Evolutionary conservation across 371 early-diverging fungal genomes (phyloP), one percentile per base, ranked within the genome.

Genomic region (Circinella minor): DNA sequence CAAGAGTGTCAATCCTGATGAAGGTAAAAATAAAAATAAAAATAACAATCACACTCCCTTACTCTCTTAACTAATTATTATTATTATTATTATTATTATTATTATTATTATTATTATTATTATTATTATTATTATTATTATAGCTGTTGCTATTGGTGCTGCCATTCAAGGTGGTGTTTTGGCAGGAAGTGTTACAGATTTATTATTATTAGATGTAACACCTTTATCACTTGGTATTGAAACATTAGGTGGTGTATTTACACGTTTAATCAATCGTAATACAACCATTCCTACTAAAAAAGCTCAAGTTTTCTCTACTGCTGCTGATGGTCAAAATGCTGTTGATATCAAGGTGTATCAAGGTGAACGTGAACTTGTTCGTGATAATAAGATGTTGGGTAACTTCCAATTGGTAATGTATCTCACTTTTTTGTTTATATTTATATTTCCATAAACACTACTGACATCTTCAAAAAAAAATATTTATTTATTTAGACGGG

Each of bases 221-320:
- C 96, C 98, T 13, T 89, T 99, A 54, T 96, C 97, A 60, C 89
- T 99, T 59, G 99, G 99, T 83, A 95, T 96, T 77, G 96, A 95
- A 81, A 95, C 95, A 68, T 82, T 94, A 37, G 93, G 99, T 79
- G 92, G 98, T 88, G 94, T 98, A 70, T 97, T 98, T 80, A 95
- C 95, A 65, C 92, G 93, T 69, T 84, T 99, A 64, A 96, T 99
- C 77, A 90, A 88, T 81, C 91, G 98, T 75, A 99, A 99, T 88
- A 96, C 98, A 43, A 96, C 98, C 14, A 95, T 98, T 71, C 99
- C 99, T 47, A 96, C 96, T 81, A 99, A 96, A 88, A 96, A 97
- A 83, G 88, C 93, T 46, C 96, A 98, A 82, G 89, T 91, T 69
- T 99, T 99, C 90, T 97, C 98, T 63, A 99, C 99, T 51, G 95